These are phyloP conservation scores for Elaeis guineensis DNA, from an alignment of 176 grass and related monocot genomes.

Conservation along the genomic window DNA sequence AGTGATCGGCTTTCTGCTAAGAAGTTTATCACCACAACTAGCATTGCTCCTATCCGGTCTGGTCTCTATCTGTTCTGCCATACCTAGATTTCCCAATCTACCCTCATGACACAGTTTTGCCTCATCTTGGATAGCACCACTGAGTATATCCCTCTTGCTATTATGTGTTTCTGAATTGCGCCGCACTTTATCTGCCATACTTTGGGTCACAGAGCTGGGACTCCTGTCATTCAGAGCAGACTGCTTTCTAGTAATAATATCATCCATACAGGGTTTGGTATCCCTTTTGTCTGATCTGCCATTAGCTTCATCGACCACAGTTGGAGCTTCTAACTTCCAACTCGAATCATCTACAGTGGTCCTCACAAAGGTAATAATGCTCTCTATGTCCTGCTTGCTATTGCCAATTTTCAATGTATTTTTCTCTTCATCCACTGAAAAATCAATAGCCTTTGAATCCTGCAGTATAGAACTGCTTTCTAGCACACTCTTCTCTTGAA, in stretches of 20 bases:
- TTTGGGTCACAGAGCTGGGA: no score
- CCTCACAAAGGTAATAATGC: neutral
- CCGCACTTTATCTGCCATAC: no score
- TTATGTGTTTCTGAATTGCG: no score
- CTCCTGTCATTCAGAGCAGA: no score
- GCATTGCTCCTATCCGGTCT: neutral
- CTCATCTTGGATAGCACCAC: neutral
- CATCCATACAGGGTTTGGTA: no score
- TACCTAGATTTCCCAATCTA: neutral
- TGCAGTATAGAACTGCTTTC: no score
- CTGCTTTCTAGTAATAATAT: no score
- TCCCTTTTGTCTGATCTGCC: neutral
- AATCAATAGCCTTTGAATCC: no score
- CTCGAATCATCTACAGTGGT: neutral
- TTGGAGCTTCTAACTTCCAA: neutral
- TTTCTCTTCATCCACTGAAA: no score
- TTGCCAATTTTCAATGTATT: neutral
- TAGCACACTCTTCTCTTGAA: no score
- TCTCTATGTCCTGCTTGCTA: neutral
- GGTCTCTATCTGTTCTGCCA: neutral
- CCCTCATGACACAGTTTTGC: neutral
- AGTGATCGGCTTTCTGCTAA: conserved; percentile 41
- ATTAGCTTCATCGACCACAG: no score
- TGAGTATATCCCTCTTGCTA: no score
- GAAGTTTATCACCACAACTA: conserved; percentile 44